A percentile compares a stretch with the other conserved stretches of the same genome.
phyloP scores from a whole-genome alignment of 2,329 filamentous ascomycete species.

The Trichoderma gracile region DNA sequence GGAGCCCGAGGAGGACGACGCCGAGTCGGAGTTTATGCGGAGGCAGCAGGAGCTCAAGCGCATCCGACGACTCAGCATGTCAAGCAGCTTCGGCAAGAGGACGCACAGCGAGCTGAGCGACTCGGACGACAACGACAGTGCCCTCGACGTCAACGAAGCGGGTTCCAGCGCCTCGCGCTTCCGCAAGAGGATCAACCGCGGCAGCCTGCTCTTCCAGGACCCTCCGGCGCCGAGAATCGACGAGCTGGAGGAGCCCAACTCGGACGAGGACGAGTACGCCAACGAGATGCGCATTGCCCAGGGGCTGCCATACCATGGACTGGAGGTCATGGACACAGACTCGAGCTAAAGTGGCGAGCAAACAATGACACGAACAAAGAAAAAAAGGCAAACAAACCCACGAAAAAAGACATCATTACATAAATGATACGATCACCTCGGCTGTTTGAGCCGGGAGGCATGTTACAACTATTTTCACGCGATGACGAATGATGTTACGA shows the following conservation, averaged over 20 bases:
- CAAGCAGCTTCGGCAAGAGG: conserved; percentile 57
- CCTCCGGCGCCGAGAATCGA: conserved; percentile 54
- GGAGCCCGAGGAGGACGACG: conserved; percentile 36
- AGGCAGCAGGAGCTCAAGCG: conserved; percentile 47
- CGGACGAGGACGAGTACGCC: conserved; percentile 47
- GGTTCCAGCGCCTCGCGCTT: conserved; percentile 52
- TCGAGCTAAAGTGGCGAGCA: conserved; percentile 30
- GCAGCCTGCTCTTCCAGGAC: conserved; percentile 51
- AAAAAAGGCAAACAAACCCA: not conserved
- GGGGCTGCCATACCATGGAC: conserved; percentile 52
- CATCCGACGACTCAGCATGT: conserved; percentile 50
- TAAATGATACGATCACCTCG: not conserved
- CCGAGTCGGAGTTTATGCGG: conserved; percentile 42
- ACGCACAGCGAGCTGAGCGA: conserved; percentile 57
- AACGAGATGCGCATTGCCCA: conserved; percentile 47
- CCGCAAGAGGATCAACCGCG: conserved; percentile 49
- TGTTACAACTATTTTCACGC: conserved; percentile 10
- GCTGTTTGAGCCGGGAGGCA: not conserved
- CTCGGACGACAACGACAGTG: conserved; percentile 47
- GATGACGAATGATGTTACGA: conserved; percentile 24
- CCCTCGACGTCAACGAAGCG: conserved; percentile 44
- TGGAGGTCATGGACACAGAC: conserved; percentile 55
- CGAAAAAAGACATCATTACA: not conserved
- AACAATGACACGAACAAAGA: not conserved
- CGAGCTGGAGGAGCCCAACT: conserved; percentile 55